These are phyloP conservation scores for Erodium texanum DNA, from an alignment of 441 rosid species.

Conservation along the genomic window DNA sequence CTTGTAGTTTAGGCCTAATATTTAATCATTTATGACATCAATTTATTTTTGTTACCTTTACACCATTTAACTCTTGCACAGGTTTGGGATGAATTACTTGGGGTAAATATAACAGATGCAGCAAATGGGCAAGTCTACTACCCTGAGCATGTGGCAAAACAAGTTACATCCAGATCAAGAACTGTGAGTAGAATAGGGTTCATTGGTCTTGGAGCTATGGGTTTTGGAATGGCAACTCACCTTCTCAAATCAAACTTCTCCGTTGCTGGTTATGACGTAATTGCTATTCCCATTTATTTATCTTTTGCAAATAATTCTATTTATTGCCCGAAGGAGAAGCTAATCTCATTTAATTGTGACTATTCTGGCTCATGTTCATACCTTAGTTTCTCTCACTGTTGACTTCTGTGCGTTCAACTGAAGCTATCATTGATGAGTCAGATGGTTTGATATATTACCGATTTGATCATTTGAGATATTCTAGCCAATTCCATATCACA, in stretches of 20 bases:
- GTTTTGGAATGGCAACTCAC: conserved; percentile 92
- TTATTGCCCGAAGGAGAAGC: conserved; percentile 5
- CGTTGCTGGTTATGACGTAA: conserved; percentile 82
- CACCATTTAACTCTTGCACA: conserved; percentile 23
- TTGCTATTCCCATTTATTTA: conserved; percentile 18
- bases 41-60: conserved; percentile 9
- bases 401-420: not conserved
- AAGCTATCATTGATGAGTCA: not conserved
- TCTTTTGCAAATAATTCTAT: conserved; percentile 7
- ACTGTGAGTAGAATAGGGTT: conserved; percentile 65
- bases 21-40: not conserved
- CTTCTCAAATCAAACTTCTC: conserved; percentile 56
- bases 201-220: conserved; percentile 99
- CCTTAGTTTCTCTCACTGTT: not conserved
- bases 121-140: conserved; percentile 56
- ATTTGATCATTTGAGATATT: not conserved
- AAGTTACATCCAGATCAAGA: conserved; percentile 44
- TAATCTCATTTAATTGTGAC: not conserved
- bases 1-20: not conserved
- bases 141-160: conserved; percentile 60
- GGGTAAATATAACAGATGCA: conserved; percentile 55
- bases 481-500: not conserved
- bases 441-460: not conserved
- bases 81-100: conserved; percentile 67
- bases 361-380: not conserved